Evolutionary conservation across 768 basidiomycete species (phyloP).

Genomic region (Symmetrospora coprosmae): DNA sequence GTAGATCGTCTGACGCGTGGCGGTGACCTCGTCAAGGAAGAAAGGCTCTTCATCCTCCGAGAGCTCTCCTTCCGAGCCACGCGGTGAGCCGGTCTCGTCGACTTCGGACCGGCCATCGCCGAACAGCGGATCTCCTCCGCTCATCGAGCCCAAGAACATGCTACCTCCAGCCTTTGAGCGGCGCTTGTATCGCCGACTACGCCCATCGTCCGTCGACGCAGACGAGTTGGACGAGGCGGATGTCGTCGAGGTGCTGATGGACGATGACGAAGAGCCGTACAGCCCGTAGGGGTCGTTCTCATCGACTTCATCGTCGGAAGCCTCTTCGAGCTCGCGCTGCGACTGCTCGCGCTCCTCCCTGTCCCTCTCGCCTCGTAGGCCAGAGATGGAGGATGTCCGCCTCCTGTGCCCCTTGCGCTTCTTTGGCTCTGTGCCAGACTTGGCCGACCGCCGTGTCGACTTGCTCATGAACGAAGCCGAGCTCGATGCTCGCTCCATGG

Average conservation of each 20-base stretch:
- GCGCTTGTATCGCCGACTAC: slow-evolving; percentile 7
- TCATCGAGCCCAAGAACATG: slow-evolving; percentile 25
- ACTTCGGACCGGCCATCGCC: slow-evolving; percentile 71
- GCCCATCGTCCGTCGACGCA: slow-evolving; percentile 21
- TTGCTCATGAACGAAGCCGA: slow-evolving; percentile 2
- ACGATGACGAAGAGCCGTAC: slow-evolving; percentile 27
- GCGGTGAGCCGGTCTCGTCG: slow-evolving; percentile 49
- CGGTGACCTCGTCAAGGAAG: slow-evolving; percentile 1
- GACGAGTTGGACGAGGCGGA: slow-evolving; percentile 4
- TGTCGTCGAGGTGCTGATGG: slow-evolving; percentile 19
- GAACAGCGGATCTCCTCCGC: slow-evolving; percentile 53
- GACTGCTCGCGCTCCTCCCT: too few relatives aligned
- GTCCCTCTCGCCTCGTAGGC: too few relatives aligned
- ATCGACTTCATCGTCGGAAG: slow-evolving; percentile 5
- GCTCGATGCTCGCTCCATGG: neutral
- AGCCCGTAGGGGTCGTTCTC: slow-evolving; percentile 32
- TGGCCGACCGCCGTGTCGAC: neutral
- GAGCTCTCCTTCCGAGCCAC: slow-evolving; percentile 32
- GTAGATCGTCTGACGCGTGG: slow-evolving; percentile 64
- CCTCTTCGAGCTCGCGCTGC: slow-evolving; percentile 14
- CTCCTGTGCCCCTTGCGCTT: neutral
- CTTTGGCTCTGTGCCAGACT: neutral
- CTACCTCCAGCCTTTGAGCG: slow-evolving; percentile 12
- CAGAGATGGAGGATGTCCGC: slow-evolving; percentile 6
- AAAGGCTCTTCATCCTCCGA: slow-evolving; percentile 18